Evolutionary conservation across 2,329 filamentous ascomycete genomes (phyloP), one percentile per base, ranked within the genome.

Genomic region (Fusarium armeniacum): DNA sequence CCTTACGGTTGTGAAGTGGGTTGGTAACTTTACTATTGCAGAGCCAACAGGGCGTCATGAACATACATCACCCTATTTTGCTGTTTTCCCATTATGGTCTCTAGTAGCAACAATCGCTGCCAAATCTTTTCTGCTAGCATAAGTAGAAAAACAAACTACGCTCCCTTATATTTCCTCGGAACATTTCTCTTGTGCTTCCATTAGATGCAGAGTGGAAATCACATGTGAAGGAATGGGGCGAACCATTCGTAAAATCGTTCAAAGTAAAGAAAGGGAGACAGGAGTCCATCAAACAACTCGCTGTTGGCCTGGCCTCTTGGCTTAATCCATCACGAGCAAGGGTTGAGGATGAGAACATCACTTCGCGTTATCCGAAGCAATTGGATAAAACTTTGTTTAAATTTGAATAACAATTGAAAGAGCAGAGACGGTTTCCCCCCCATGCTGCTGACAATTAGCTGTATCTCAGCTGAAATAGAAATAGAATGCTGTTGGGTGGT

Each of bases 51-150:
- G 24, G 30, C 32, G 40, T 44, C 24, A n/a, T 51, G 47, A 58
- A 69, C 44, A 69, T 38, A 38, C 40, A 69, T 60, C 43, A 55
- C 53, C 44, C 32, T 26, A 46, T 45, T 56, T 51, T 40, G 35
- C 20, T 38, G 45, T 45, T 46, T 43, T 41, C 38, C 33, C 47
- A 20, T 20, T 28, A 30, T 36, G 38, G 38, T 30, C 41, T 33
- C n/a, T 20, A 35, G 45, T 30, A 32, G 35, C 41, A 38, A 20
- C 38, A 51, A 63, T n/a, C 47, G 40, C 20, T 18, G 13, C 26
- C 30, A 38, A 24, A 18, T 30, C 6, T 36, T 11, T 20, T 28
- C 4, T 20, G 7, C 16, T 32, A 41, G 5, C 16, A 26, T 36
- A 18, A 9, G 47, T 32, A 32, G 41, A 58, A 16, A 13, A 11